Base-by-base conservation (phyloP, 2,329 filamentous ascomycete species). In the Fusarium duplospermum region DNA sequence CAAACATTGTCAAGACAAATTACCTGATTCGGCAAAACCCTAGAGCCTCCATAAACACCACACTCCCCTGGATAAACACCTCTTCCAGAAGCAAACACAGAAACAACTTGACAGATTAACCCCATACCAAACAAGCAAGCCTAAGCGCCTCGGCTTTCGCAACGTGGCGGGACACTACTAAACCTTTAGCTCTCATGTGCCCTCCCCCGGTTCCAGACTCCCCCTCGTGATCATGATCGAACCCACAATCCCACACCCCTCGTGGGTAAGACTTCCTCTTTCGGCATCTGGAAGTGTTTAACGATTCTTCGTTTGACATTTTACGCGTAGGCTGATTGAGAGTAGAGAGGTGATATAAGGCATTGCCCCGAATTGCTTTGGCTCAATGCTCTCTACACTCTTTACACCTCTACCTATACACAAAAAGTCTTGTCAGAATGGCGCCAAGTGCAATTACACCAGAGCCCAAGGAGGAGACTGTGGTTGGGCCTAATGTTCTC, bases 391-490 rank as follows among this genome's bases (percentile, higher is more conserved):
- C 61, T 22, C 62, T 56, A 24, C 27, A 22, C 3, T 42, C 45
- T 45, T 4, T 27, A 29, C 14, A 13, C 3, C 16, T 40, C 3
- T 22, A 10, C 9, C 4, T 16, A 18, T 6, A 29, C 45, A 65
- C 31, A 42, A n/a, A 27, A 27, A 67, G 33, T 50, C 47, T 54
- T 31, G 47, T 31, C 27, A 54, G 47, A 52, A 79, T 79, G 77
- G 73, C 77, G 58, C 77, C 77, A 36, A 77, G 68, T 64, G 77
- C 77, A 65, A 72, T 75, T 29, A 59, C 67, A 27, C 60, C 70
- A 56, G 74, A 77, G 57, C 61, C 60, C 66, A 68, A 61, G 27
- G 68, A 74, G 31, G 64, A 76, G 58, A 69, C 73, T 40, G 47
- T 62, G n/a, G 60, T 67, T 36, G 62, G 65, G 27, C 69, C 73